Percentiles rank a stretch among this genome's conserved stretches.
These are phyloP conservation scores for Scedosporium apiospermum DNA, from an alignment of 2,329 filamentous ascomycete genomes.

Conservation along the genomic window DNA sequence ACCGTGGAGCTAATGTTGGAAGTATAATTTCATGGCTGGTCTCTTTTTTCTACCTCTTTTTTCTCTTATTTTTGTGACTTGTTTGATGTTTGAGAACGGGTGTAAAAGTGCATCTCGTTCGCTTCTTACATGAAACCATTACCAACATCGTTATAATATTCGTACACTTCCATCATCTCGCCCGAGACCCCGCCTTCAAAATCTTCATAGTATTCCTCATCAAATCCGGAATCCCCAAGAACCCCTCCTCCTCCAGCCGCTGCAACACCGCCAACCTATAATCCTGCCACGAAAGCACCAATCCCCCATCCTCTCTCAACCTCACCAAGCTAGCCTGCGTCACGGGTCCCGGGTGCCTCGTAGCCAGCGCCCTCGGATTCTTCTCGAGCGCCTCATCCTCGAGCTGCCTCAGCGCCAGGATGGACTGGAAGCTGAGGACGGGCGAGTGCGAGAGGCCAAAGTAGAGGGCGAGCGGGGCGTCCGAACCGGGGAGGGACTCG, in stretches of 20 bases:
- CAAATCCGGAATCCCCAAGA: slow-evolving; percentile 57
- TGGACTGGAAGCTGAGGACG: slow-evolving; percentile 44
- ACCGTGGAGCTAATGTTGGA: no score
- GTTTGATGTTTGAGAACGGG: no score
- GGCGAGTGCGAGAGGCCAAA: slow-evolving; percentile 54
- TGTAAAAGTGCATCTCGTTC: no score
- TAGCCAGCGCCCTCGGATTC: slow-evolving; percentile 26
- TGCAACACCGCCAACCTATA: slow-evolving; percentile 66
- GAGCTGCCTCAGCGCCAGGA: slow-evolving; percentile 42
- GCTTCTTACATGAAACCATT: no score
- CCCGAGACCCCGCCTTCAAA: slow-evolving; percentile 30
- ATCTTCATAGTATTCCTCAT: slow-evolving; percentile 78
- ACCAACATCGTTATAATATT: no score
- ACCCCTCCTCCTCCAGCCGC: slow-evolving; percentile 54
- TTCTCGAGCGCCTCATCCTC: slow-evolving; percentile 44
- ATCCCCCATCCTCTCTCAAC: slow-evolving; percentile 56
- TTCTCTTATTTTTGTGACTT: no score
- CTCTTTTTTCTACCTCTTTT: no score
- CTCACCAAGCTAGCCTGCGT: slow-evolving; percentile 55
- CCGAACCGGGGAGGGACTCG: slow-evolving; percentile 30
- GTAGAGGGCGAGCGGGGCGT: slow-evolving; percentile 34
- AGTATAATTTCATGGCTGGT: no score
- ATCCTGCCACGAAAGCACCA: slow-evolving; percentile 60
- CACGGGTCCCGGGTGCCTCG: slow-evolving; percentile 57
- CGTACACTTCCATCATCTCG: no score